Evolutionary conservation across 768 basidiomycete species (phyloP).

Genomic region (Kwoniella dendrophila): DNA sequence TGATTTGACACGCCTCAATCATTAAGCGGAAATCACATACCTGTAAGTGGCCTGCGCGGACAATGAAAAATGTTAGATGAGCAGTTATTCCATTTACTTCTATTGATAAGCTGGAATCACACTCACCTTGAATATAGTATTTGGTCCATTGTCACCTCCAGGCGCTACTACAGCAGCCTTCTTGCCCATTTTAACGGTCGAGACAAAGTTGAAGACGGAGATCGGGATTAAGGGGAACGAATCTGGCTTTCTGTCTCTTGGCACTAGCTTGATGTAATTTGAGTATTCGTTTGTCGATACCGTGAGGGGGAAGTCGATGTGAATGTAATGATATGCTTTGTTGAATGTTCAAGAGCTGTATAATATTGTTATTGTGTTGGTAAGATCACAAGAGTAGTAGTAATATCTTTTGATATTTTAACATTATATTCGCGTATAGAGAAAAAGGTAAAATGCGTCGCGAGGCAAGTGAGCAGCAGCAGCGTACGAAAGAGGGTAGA

Average conservation of each 20-base stretch:
- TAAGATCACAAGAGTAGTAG: background rate
- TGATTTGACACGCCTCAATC: background rate
- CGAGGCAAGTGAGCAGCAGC: background rate
- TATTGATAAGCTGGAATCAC: background rate
- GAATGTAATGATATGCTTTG: background rate
- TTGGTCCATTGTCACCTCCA: conserved; percentile 44
- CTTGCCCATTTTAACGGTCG: conserved; percentile 37
- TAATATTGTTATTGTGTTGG: background rate
- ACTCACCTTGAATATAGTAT: conserved; percentile 53
- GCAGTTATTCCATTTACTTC: conserved; percentile 7
- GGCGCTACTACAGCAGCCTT: conserved; percentile 43
- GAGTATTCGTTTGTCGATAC: too few species aligned
- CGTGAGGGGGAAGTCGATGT: too few species aligned
- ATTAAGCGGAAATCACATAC: conserved; percentile 25
- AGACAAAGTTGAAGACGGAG: conserved; percentile 6
- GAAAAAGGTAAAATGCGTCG: conserved; percentile 4
- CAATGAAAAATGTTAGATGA: background rate
- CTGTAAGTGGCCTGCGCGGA: conserved; percentile 52
- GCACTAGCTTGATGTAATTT: background rate
- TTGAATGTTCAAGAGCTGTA: background rate
- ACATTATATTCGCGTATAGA: background rate
- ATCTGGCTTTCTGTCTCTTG: background rate
- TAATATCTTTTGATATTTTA: background rate
- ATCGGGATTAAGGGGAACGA: background rate
- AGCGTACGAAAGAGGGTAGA: background rate